These are phyloP conservation scores for Gentiana macrophylla DNA, from an alignment of 257 asterid genomes.

Conservation along the genomic window DNA sequence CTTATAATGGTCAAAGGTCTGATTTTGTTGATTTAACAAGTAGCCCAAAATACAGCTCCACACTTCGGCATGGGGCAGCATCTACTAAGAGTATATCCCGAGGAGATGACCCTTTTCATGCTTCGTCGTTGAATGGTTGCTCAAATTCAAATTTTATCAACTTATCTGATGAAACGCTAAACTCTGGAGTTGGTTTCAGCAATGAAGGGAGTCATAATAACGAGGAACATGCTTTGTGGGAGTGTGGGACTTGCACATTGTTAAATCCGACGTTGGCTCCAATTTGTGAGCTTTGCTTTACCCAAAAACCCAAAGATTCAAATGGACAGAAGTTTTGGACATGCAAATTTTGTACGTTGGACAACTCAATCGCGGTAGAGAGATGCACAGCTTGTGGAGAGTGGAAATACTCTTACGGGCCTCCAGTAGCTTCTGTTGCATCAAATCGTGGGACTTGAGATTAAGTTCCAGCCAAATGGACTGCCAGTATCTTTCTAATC, in stretches of 20 bases:
- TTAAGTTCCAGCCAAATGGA: background rate
- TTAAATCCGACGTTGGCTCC: slow-evolving; percentile 70
- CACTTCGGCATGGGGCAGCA: slow-evolving; percentile 11
- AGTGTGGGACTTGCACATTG: slow-evolving; percentile 70
- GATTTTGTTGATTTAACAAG: slow-evolving; percentile 26
- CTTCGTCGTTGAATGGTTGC: slow-evolving; percentile 12
- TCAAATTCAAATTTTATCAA: slow-evolving; percentile 10
- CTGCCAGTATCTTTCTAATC: too few relatives aligned
- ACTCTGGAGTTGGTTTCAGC: slow-evolving; percentile 22
- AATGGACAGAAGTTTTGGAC: slow-evolving; percentile 39
- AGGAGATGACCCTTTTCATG: slow-evolving; percentile 8
- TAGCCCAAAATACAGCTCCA: slow-evolving; percentile 20
- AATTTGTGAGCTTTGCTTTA: slow-evolving; percentile 57
- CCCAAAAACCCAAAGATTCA: slow-evolving; percentile 43
- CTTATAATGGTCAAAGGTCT: slow-evolving; percentile 20
- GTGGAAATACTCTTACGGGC: slow-evolving; percentile 73
- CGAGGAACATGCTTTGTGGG: slow-evolving; percentile 38
- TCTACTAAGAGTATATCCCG: slow-evolving; percentile 14
- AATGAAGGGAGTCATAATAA: slow-evolving; percentile 10
- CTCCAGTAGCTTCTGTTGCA: slow-evolving; percentile 44
- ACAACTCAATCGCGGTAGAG: slow-evolving; percentile 48
- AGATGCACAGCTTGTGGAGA: slow-evolving; percentile 64
- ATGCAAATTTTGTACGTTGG: slow-evolving; percentile 70
- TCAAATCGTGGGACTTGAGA: slow-evolving; percentile 59
- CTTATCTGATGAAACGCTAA: slow-evolving; percentile 23